Conservation (phyloP, 2,329 filamentous ascomycete genomes). For the Pseudogymnoascus sp. region DNA sequence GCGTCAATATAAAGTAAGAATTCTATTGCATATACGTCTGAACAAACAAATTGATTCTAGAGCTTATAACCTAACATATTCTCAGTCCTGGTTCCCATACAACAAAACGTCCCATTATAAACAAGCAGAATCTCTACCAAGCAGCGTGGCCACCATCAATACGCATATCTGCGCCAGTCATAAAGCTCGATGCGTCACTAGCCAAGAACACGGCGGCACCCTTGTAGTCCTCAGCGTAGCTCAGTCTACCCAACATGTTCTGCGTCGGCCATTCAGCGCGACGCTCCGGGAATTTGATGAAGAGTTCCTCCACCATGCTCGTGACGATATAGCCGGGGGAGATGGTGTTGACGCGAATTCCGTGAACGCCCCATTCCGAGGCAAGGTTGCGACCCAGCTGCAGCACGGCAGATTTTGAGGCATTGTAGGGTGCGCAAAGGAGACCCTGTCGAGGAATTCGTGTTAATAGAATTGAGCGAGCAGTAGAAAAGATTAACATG, state of each 20-base stretch:
- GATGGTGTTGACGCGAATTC: constrained; percentile 56
- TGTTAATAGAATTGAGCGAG: background rate
- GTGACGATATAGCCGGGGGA: constrained; percentile 52
- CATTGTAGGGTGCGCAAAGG: constrained; percentile 54
- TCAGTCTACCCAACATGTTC: constrained; percentile 51
- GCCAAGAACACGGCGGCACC: constrained; percentile 39
- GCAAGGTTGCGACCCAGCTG: constrained; percentile 51
- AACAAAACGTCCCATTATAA: background rate
- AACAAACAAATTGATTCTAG: no score
- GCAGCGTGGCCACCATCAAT: constrained; percentile 47
- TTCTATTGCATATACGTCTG: no score
- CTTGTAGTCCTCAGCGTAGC: constrained; percentile 38
- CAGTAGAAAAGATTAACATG: background rate
- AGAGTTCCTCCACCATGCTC: constrained; percentile 54
- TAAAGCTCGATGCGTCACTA: constrained; percentile 43
- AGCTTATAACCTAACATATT: background rate
- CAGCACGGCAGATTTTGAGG: constrained; percentile 51
- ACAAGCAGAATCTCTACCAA: constrained; percentile 33
- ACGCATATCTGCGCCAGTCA: constrained; percentile 45
- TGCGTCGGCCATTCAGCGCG: constrained; percentile 47
- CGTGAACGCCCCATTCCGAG: constrained; percentile 51
- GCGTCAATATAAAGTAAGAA: no score
- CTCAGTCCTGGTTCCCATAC: background rate
- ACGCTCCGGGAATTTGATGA: constrained; percentile 32
- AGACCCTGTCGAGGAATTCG: constrained; percentile 39